Evolutionary conservation across 192 early-diverging fungal species (phyloP), one percentile per base, ranked within the genome.

Genomic region (Coemansia sp.): DNA sequence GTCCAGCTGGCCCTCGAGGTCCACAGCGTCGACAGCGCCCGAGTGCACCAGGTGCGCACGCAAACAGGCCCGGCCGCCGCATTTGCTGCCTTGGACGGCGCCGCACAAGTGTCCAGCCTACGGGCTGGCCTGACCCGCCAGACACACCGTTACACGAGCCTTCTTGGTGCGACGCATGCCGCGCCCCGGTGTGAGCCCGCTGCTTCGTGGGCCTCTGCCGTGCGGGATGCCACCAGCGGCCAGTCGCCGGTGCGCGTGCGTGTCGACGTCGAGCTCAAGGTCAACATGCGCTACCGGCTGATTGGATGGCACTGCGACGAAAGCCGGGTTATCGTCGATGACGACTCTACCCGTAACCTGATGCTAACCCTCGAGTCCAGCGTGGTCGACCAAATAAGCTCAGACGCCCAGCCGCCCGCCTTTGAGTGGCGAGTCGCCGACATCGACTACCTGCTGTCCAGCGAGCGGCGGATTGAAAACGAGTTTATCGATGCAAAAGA

Each of bases 341-440:
- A 65, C 27, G 55, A 65, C 35, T 43, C 63, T 16, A 54, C 54
- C 12, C 63, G 63, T 20, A 65, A 53, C 39, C 44, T 65, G 50
- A 52, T 65, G 32, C 55, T 65, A 19, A 58, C 63, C 4, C 63
- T 65, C 20, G 63, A 65, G 44, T 57, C 63, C 0, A 37, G 30
- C 0, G 26, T 27, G 11, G 35, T 37, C 13, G 22, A 28, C 25
- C n/a, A n/a, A n/a, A n/a, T n/a, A n/a, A 27, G 25, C 33, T 5
- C 25, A 5, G 21, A 13, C 9, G 20, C 19, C 16, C 35, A 38
- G 41, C 25, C 19, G 3, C n/a, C n/a, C n/a, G 31, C 14, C 13
- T 47, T 66, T 27, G 49, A 66, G 32, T 67, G 64, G 64, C 55
- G 56, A 4, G 51, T 67, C 7, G 64, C 64, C 18, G 64, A 67